phyloP scores from a whole-genome alignment of 2,329 filamentous ascomycete species.

The Teratosphaeria gauchensis region DNA sequence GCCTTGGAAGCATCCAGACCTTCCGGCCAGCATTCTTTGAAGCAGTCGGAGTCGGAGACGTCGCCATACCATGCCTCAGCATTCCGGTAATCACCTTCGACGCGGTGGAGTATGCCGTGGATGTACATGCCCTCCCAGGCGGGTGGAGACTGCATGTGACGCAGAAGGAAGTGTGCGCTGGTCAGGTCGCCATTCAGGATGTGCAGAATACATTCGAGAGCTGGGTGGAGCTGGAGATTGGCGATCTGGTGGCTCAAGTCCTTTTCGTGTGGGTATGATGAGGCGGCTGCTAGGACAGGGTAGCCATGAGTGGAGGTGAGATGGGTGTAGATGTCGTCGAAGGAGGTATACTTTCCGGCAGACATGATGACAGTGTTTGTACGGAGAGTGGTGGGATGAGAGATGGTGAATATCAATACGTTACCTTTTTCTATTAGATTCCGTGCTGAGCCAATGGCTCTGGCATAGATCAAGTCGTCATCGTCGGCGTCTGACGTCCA shows the following conservation, averaged over 20 bases:
- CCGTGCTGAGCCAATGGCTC: background rate
- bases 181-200: slow-evolving; percentile 43
- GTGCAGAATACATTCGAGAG: slow-evolving; percentile 42
- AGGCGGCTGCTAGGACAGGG: slow-evolving; percentile 19
- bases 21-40: slow-evolving; percentile 27
- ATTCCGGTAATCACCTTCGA: slow-evolving; percentile 44
- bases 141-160: slow-evolving; percentile 43
- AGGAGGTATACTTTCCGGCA: slow-evolving; percentile 9
- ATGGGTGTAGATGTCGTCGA: slow-evolving; percentile 21
- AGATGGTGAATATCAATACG: background rate
- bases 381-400: background rate
- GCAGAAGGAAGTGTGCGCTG: slow-evolving; percentile 42
- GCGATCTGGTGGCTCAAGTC: slow-evolving; percentile 20
- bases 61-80: slow-evolving; percentile 40
- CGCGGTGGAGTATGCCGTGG: slow-evolving; percentile 41
- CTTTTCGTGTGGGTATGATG: slow-evolving; percentile 16
- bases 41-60: slow-evolving; percentile 29
- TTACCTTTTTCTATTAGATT: background rate
- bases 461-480: background rate
- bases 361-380: background rate
- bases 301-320: slow-evolving; percentile 16
- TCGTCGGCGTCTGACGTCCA: background rate
- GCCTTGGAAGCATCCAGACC: slow-evolving; percentile 16
- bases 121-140: slow-evolving; percentile 43
- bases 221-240: slow-evolving; percentile 31